These are phyloP conservation scores for Auriscalpium orientale DNA, from an alignment of 768 basidiomycete species.

Conservation along the genomic window DNA sequence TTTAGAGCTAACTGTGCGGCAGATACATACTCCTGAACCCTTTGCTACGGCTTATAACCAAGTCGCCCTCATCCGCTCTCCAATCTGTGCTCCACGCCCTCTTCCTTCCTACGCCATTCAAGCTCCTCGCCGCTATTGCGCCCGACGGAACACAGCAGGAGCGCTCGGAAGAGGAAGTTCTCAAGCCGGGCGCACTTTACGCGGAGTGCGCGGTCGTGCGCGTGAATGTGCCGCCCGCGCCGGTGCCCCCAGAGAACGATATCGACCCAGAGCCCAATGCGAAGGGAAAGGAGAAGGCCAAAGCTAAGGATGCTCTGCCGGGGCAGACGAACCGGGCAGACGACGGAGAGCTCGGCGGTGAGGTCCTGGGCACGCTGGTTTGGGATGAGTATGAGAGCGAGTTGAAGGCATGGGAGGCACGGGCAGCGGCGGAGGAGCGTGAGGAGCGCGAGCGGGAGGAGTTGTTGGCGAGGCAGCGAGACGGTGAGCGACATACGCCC, in stretches of 20 bases:
- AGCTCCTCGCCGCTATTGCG: constrained; percentile 32
- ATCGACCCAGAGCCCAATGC: constrained; percentile 16
- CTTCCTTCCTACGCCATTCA: constrained; percentile 77
- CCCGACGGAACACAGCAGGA: not conserved
- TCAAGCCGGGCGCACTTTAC: constrained; percentile 74
- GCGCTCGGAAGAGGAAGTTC: constrained; percentile 42
- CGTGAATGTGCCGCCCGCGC: constrained; percentile 16
- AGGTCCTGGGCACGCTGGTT: constrained; percentile 54
- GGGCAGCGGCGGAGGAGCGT: not conserved
- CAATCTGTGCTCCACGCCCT: constrained; percentile 77
- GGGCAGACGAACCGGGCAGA: constrained; percentile 34
- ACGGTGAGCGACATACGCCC: constrained; percentile 1
- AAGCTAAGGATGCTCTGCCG: constrained; percentile 18
- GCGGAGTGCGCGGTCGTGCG: constrained; percentile 63
- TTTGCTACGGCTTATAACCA: constrained; percentile 58
- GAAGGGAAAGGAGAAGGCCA: constrained; percentile 16
- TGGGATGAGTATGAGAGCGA: constrained; percentile 73
- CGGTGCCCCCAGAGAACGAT: constrained; percentile 8
- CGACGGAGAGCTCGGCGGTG: constrained; percentile 68
- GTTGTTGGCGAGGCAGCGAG: not conserved
- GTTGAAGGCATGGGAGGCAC: constrained; percentile 57
- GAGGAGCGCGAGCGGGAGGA: not conserved
- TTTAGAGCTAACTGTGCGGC: not conserved
- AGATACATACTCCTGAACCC: constrained; percentile 69
- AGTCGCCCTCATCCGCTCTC: constrained; percentile 54